Evolutionary conservation across 306 rosid genomes (phyloP).

Genomic region (Delonix regia): DNA sequence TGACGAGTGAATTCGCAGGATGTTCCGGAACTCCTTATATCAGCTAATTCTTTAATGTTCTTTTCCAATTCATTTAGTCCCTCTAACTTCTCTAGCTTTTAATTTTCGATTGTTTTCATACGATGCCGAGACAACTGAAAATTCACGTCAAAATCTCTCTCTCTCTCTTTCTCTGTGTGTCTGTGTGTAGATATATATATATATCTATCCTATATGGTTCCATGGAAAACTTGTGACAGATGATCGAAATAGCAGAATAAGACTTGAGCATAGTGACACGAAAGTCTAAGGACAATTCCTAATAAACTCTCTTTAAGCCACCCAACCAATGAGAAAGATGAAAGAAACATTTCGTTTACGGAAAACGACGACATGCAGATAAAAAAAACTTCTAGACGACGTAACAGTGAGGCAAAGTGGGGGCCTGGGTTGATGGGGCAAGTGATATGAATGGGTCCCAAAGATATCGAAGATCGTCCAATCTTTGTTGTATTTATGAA

Average conservation of each 20-base stretch:
- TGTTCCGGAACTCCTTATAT: background rate
- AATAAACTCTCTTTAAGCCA: background rate
- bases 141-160: background rate
- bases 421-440: background rate
- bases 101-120: too few species aligned
- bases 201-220: too few species aligned
- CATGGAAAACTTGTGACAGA: background rate
- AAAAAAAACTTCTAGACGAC: background rate
- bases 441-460: background rate
- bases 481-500: background rate
- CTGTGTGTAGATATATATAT: too few species aligned
- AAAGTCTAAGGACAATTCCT: background rate
- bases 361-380: background rate
- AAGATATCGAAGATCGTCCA: background rate
- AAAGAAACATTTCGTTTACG: background rate
- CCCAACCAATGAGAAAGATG: slow-evolving; percentile 7
- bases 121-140: background rate
- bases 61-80: too few species aligned
- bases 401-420: background rate
- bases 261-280: background rate
- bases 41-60: background rate
- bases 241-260: background rate
- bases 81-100: too few species aligned
- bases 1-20: background rate
- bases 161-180: too few species aligned